Base-by-base conservation (phyloP, 2,329 filamentous ascomycete genomes). In the Capronia coronata region DNA sequence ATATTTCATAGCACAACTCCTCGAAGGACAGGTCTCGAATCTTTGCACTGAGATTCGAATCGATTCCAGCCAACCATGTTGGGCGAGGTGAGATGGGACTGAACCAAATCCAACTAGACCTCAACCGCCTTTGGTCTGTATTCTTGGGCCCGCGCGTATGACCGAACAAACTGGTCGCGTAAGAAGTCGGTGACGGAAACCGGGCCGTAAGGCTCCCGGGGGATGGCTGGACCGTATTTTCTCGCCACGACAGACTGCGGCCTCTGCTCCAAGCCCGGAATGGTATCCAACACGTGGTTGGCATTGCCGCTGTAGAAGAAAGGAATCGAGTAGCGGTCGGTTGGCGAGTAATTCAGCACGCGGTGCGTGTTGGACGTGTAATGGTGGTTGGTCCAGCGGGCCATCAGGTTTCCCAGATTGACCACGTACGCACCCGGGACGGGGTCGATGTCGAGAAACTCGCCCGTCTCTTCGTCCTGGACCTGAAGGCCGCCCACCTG, bases 381-480 rank as follows among this genome's bases (percentile, higher is more conserved):
- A 7, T 39, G 48, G 51, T 61, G 58, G 46, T 62, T 62, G 3
- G 62, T 63, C 61, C 61, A 63, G 2, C 55, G 57, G 51, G 58
- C 59, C 55, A 64, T 58, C 58, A 64, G 48, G 43, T 65, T 61
- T 0, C 63, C 62, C 19, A 64, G 32, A 27, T 65, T 64, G 6
- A 65, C 60, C 2, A 65, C 59, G 30, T 60, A 59, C 2, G 59
- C 41, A 10, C 52, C 52, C 25, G 66, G 60, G 3, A 70, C 67
- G 0, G 74, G 74, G 8, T 65, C 61, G 1, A 75, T 70, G 47
- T 66, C 58, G 13, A 69, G 66, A 72, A 71, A 79, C 9, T 65
- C 63, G 10, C 66, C 63, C 8, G 69, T 70, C 2, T 67, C 54
- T n/a, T 59, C 52, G 44, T 63, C 53, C 60, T 59, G 61, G 1